Evolutionary conservation across 371 early-diverging fungal species (phyloP), one percentile per base, ranked within the genome.

Genomic region (Coemansia sp.): DNA sequence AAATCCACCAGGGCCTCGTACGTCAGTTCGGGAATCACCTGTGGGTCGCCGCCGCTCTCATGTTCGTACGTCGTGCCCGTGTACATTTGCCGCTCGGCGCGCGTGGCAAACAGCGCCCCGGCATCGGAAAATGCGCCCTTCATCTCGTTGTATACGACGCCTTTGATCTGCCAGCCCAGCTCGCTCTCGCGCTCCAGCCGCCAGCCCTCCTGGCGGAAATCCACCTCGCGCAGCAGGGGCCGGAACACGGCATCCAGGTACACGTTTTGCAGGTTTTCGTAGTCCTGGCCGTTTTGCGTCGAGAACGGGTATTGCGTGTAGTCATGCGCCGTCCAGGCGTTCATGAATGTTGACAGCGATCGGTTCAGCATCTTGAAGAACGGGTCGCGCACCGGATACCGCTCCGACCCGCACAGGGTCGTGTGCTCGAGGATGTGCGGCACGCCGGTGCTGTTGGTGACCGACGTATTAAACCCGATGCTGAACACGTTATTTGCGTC

Each of bases 111-210:
- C 42, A 95, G 76, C 57, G 86, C 88, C 59, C 86, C 87, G 11
- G 90, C 80, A 66, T 96, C 94, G 12, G 85, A 83, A 64, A 81
- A 74, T 26, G 75, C 78, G 12, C 98, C 98, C 81, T 97, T 97
- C 98, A 97, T 97, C 68, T 97, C 98, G 76, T 97, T 97, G 76
- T 91, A 97, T 4, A 97, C 98, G 38, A 97, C 91, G 34, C 98
- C 98, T 65, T 95, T 95, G 72, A 97, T 80, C 35, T 81, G 63
- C 59, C 82, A 77, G 7, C 82, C 64, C 1, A 47, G 88, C 16
- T 80, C 72, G 31, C 89, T 84, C 55, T 88, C 80, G 61, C 93
- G 87, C 67, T 97, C 98, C 45, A 97, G 69, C 45, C 98, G 79
- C 98, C 98, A 97, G 7, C 98, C 98, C 71, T 97, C 98, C 77